Percentiles rank a stretch among this genome's conserved stretches.
These are phyloP conservation scores for Nakataea oryzae DNA, from an alignment of 2,329 filamentous ascomycete species.

Conservation along the genomic window DNA sequence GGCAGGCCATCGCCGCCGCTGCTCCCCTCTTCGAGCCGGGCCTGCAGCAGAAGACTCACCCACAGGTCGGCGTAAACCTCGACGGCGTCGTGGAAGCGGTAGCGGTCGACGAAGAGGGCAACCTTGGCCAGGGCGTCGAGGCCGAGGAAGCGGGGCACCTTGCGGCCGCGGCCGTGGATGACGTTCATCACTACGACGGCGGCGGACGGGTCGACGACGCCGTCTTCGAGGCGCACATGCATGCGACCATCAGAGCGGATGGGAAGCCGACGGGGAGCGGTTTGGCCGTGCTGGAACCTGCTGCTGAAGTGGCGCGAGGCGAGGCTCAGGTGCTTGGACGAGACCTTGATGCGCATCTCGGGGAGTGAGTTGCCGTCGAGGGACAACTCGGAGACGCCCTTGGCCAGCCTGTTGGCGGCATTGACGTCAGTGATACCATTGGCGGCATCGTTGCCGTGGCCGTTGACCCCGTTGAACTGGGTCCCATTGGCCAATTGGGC, in stretches of 20 bases:
- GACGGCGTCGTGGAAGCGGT: constrained; percentile 28
- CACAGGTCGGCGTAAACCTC: constrained; percentile 29
- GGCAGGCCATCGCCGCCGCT: constrained; percentile 4
- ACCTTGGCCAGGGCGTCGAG: constrained; percentile 32
- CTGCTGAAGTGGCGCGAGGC: constrained; percentile 19
- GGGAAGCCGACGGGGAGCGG: too few relatives aligned
- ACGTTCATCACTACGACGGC: constrained; percentile 30
- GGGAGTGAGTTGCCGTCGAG: constrained; percentile 3
- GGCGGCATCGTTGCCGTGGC: neutral
- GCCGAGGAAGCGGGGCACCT: constrained; percentile 24
- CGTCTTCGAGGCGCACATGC: constrained; percentile 15
- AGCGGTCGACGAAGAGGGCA: constrained; percentile 30
- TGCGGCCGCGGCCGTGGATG: constrained; percentile 29
- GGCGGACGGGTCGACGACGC: constrained; percentile 25
- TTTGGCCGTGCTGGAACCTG: constrained; percentile 9
- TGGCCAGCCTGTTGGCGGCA: neutral
- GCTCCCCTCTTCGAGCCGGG: neutral
- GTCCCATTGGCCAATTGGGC: neutral
- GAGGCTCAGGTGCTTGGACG: constrained; percentile 23
- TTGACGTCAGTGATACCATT: neutral
- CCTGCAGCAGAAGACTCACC: constrained; percentile 8
- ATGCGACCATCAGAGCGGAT: constrained; percentile 18
- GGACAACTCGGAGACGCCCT: constrained; percentile 3
- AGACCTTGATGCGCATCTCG: constrained; percentile 22
- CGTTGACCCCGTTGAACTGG: neutral